Evolutionary conservation across 83 land plant genomes (phyloP).

Genomic region (Picea mariana): DNA sequence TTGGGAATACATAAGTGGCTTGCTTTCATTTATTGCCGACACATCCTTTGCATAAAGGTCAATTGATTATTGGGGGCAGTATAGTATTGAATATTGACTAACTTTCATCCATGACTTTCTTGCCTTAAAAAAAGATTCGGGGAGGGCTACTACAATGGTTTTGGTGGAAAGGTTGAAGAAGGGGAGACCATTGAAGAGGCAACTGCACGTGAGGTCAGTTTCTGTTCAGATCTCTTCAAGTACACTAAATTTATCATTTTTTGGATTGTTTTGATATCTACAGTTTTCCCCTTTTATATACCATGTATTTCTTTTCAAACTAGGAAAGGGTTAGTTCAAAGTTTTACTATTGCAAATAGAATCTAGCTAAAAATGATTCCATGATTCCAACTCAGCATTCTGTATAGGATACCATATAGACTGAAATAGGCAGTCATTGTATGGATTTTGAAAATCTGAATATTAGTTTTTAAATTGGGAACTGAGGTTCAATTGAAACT

Average conservation of each 20-base stretch:
- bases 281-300: too few relatives aligned
- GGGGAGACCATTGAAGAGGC: constrained; percentile 46
- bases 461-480: background rate
- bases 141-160: constrained; percentile 48
- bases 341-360: too few relatives aligned
- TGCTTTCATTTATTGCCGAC: too few relatives aligned
- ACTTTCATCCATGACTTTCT: background rate
- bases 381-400: background rate
- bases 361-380: background rate
- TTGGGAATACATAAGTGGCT: too few relatives aligned
- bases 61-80: background rate
- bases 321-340: too few relatives aligned
- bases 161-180: constrained; percentile 52
- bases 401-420: background rate
- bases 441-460: background rate
- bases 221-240: background rate
- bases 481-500: too few relatives aligned
- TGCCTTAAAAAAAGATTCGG: constrained; percentile 31
- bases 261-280: too few relatives aligned
- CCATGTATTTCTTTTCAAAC: too few relatives aligned
- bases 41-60: background rate
- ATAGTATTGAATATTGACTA: background rate
- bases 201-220: constrained; percentile 37
- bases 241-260: background rate
- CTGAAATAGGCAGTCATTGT: too few relatives aligned